Evolutionary conservation across 2,329 filamentous ascomycete genomes (phyloP).

Genomic region (Curvularia verruculosa): DNA sequence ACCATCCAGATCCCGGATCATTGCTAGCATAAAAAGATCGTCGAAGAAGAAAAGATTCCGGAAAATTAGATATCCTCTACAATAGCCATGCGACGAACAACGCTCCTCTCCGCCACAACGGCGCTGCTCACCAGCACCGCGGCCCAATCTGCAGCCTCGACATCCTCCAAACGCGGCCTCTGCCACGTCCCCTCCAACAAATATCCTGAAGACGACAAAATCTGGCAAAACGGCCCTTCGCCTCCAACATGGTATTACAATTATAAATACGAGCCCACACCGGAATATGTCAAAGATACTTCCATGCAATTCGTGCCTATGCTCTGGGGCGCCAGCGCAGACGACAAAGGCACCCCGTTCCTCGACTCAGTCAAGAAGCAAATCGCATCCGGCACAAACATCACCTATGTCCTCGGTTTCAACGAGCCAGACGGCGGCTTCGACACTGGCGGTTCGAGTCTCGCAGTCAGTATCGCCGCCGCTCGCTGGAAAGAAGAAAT

Average conservation of each 20-base stretch:
- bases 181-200: constrained; percentile 66
- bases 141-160: constrained; percentile 45
- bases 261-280: constrained; percentile 66
- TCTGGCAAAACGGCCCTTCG: constrained; percentile 64
- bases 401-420: constrained; percentile 74
- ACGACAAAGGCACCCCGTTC: constrained; percentile 62
- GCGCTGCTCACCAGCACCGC: constrained; percentile 14
- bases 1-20: neutral
- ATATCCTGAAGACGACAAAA: constrained; percentile 65
- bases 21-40: constrained; percentile 1
- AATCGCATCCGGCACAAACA: constrained; percentile 61
- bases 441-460: constrained; percentile 65
- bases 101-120: constrained; percentile 8
- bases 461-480: constrained; percentile 67
- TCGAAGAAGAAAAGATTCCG: neutral
- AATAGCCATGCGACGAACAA: constrained; percentile 10
- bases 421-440: constrained; percentile 74
- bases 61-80: neutral
- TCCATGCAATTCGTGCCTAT: constrained; percentile 77
- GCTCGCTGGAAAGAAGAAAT: constrained; percentile 73
- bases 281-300: constrained; percentile 52
- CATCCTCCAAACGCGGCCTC: constrained; percentile 72
- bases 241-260: constrained; percentile 87
- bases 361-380: constrained; percentile 63
- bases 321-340: constrained; percentile 68